Evolutionary conservation across 1,284 basidiomycete genomes (phyloP).

Genomic region (Leccinum pallidistipes): DNA sequence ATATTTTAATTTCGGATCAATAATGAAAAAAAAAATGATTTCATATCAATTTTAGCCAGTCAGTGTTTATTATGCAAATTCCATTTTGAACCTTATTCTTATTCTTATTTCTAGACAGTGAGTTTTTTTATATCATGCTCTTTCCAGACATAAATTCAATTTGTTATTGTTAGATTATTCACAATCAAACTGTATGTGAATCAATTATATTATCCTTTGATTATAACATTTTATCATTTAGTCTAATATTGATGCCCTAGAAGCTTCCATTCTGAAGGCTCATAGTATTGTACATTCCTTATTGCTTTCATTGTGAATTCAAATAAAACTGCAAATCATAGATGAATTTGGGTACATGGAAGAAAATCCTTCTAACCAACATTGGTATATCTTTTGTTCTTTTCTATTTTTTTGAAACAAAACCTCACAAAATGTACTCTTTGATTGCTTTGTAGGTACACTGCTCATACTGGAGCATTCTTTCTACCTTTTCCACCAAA

Average conservation of each 20-base stretch:
- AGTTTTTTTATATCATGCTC: not conserved
- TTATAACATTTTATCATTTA: not conserved
- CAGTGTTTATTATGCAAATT: not conserved
- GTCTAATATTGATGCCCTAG: accelerated
- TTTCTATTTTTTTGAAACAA: not conserved
- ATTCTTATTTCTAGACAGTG: not conserved
- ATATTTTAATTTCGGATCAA: not conserved
- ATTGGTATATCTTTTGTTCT: not conserved
- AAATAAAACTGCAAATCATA: not conserved
- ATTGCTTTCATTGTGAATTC: not conserved
- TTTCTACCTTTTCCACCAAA: not conserved
- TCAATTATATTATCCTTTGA: accelerated
- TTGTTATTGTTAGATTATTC: not conserved
- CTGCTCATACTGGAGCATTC: not conserved
- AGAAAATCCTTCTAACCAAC: not conserved
- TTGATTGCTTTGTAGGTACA: not conserved
- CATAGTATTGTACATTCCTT: not conserved
- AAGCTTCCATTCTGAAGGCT: not conserved
- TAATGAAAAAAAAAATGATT: not conserved
- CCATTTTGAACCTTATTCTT: not conserved
- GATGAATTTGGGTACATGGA: not conserved
- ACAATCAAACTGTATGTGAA: not conserved
- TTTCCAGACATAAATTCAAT: not conserved
- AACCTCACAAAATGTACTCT: no score
- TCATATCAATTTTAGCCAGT: not conserved